Base-by-base conservation (phyloP, 2,329 filamentous ascomycete species). In the Fusarium solani-melongenae region DNA sequence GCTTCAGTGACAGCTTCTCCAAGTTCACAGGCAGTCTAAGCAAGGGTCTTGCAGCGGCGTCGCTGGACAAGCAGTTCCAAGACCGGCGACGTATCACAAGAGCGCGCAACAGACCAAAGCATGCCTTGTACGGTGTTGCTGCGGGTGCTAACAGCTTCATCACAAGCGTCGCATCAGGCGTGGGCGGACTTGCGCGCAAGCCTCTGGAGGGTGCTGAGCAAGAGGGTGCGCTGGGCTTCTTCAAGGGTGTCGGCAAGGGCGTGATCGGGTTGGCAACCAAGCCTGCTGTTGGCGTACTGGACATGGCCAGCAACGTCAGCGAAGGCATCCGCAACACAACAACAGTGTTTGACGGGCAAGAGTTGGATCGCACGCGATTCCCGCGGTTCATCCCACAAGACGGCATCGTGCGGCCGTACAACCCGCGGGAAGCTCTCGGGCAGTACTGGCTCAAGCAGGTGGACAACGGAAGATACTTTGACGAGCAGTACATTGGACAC, bases 401-500 rank as follows among this genome's bases (percentile, higher is more conserved):
- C 81, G 96, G 96, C 44, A 94, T 99, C 69, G 95, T 99, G 36
- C 92, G 96, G 4, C 95, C 96, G 0, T 99, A 98, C 86, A 95
- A 92, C 64, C 94, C 97, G 80, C 94, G 96, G 55, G 96, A 99
- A 86, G 95, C 96, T 0, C 91, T 99, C 4, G 96, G 96, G 1
- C 96, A 99, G 82, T 98, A 94, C 86, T 99, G 96, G 97, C 91
- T 99, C 73, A 99, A 99, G 88, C 97, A 98, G 67, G 91, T 97
- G 12, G 96, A 99, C 83, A 96, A 98, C 74, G 96, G 96, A 70
- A 96, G 95, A 82, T 98, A 96, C 87, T 99, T 99, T 89, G 93
- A 97, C 84, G 96, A 99, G 83, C 90, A 94, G 80, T 99, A 99
- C 85, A 96, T 99, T 81, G 97, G 95, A 6, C 97, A 99, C 81